Evolutionary conservation across 352 stramenopile species (phyloP), one percentile per base, ranked within the genome.

Genomic region (Pythium biforme): DNA sequence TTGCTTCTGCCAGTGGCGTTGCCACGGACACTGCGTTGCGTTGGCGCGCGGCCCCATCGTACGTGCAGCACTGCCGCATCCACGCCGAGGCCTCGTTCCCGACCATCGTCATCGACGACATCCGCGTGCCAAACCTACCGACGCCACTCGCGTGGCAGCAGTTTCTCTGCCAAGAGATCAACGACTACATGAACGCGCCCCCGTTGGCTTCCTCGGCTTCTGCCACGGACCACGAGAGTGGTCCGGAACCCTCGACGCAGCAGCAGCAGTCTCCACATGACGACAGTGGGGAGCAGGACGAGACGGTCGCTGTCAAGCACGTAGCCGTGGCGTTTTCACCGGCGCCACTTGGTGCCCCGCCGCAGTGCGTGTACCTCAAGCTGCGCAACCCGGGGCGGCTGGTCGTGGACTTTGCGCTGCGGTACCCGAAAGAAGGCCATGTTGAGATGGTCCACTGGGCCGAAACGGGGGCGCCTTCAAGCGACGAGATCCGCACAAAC

Each of bases 381-480:
- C 69, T 98, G 12, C 69, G 66, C n/a, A 98, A 98, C 64, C 77
- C 86, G 0, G 92, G 90, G 2, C 82, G 65, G 26, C 77, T 98
- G 6, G 73, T 95, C 19, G 89, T 95, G 9, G 74, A 84, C 14
- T 97, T 96, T 59, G 69, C 75, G 11, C 54, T 98, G 41, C 84
- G 89, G 23, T 92, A 97, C 22, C 92, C 92, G 9, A 97, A 97
- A 59, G 91, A 97, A 54, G 86, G 83, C 11, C 86, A 95, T 34
- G 85, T 98, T 11, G 93, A 98, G 64, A 89, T 98, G 25, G 93
- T 98, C 52, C 89, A 92, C 31, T 98, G 94, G 94, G 91, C 89
- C 22, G 91, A 97, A 53, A 91, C 89, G 5, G 81, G 86, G 20
- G 86, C 92, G 25, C 92, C 92, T 17, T 96, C 88, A 8, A 77